phyloP scores from a whole-genome alignment of 495 filamentous ascomycete species.

The Xylaria acuta region DNA sequence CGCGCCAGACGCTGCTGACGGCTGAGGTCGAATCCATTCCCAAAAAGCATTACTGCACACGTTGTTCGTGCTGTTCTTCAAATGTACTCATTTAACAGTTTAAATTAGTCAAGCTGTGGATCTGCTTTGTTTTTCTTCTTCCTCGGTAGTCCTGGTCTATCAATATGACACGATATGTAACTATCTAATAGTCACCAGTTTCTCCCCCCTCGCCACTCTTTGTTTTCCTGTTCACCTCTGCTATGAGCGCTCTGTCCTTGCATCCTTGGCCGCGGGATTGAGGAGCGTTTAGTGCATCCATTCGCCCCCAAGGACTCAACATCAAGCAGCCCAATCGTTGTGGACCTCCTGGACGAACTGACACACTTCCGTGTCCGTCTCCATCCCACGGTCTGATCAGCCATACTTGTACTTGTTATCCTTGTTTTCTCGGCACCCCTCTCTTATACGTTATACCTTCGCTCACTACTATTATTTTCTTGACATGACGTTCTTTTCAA shows the following conservation, averaged over 20 bases:
- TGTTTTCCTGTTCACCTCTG: not conserved
- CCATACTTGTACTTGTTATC: not conserved
- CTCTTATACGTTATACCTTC: not conserved
- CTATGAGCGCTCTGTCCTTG: not conserved
- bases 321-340: not conserved
- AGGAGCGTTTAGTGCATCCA: not conserved
- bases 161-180: not conserved
- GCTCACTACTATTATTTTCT: not conserved
- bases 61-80: not conserved
- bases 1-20: conserved; percentile 21
- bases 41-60: conserved; percentile 13
- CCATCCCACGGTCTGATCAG: not conserved
- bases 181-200: not conserved
- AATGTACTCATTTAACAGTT: conserved; percentile 13
- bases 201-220: not conserved
- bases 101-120: conserved; percentile 17
- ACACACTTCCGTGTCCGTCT: conserved; percentile 12
- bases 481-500: not conserved
- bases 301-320: not conserved
- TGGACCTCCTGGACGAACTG: conserved; percentile 2
- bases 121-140: conserved; percentile 7
- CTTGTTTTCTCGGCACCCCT: not conserved
- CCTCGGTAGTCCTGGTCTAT: not conserved
- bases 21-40: conserved; percentile 19
- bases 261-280: not conserved